phyloP scores from a whole-genome alignment of 371 early-diverging fungal genomes.

The Mortierella polycephala region DNA sequence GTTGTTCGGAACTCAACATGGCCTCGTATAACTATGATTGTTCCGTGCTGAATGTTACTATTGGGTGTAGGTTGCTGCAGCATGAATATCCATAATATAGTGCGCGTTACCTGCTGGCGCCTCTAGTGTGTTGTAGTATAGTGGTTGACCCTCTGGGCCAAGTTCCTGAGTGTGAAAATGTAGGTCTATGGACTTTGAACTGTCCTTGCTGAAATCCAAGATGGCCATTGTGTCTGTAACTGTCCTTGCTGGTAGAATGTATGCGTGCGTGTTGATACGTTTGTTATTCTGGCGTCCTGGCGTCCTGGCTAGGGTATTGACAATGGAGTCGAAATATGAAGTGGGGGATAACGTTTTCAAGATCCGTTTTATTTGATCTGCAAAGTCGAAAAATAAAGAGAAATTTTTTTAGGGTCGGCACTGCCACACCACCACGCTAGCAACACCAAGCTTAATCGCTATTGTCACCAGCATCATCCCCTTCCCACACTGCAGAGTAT shows the following conservation, averaged over 20 bases:
- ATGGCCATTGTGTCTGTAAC: constrained; percentile 25
- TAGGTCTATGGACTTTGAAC: constrained; percentile 28
- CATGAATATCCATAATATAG: neutral
- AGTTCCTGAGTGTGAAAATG: constrained; percentile 37
- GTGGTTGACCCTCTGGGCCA: constrained; percentile 39
- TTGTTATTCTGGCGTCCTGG: neutral
- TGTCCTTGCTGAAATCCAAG: constrained; percentile 38
- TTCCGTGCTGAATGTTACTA: neutral
- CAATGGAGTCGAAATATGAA: too few relatives aligned
- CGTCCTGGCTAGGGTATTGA: too few relatives aligned
- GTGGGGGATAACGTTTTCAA: too few relatives aligned
- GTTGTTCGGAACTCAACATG: constrained; percentile 39
- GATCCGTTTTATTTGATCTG: too few relatives aligned
- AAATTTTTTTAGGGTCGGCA: too few relatives aligned
- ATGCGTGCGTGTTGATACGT: neutral
- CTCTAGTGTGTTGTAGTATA: constrained; percentile 42
- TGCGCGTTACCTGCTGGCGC: constrained; percentile 25
- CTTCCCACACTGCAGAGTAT: constrained; percentile 18
- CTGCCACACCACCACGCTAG: too few relatives aligned
- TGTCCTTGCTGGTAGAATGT: neutral
- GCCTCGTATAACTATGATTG: constrained; percentile 23
- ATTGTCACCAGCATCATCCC: constrained; percentile 11
- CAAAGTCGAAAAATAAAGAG: too few relatives aligned
- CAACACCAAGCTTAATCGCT: too few relatives aligned
- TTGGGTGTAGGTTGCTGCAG: neutral